These are phyloP conservation scores for Glycine latifolia DNA, from an alignment of 306 rosid genomes.

Conservation along the genomic window DNA sequence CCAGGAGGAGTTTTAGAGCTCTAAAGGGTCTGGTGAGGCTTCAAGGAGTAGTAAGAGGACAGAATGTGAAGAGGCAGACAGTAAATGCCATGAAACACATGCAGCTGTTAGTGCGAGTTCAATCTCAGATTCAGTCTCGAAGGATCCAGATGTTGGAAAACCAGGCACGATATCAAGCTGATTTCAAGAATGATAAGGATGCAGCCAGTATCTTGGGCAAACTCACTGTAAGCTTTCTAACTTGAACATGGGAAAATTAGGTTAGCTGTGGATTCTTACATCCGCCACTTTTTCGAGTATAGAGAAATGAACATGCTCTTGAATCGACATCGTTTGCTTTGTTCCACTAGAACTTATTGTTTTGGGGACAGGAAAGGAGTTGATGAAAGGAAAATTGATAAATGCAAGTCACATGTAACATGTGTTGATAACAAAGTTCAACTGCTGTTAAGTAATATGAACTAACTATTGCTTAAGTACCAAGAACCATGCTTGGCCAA, in stretches of 20 bases:
- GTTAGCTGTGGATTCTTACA: too few species aligned
- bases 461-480: background rate
- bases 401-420: background rate
- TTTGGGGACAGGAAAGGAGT: background rate
- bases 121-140: constrained; percentile 91
- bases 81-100: constrained; percentile 93
- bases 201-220: constrained; percentile 71
- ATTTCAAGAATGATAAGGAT: constrained; percentile 72
- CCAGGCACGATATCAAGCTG: constrained; percentile 82
- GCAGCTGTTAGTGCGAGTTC: constrained; percentile 94
- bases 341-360: too few species aligned
- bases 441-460: constrained; percentile 14
- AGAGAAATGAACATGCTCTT: too few species aligned
- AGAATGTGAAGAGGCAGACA: constrained; percentile 96
- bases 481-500: constrained; percentile 32
- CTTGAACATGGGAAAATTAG: constrained; percentile 6
- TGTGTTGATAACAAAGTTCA: constrained; percentile 22
- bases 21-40: constrained; percentile 94
- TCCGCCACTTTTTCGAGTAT: too few species aligned
- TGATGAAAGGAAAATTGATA: background rate
- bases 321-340: too few species aligned
- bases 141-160: constrained; percentile 93
- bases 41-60: constrained; percentile 98
- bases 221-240: constrained; percentile 67
- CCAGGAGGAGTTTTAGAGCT: constrained; percentile 92